Evolutionary conservation across 1,284 basidiomycete genomes (phyloP), one percentile per base, ranked within the genome.

Genomic region (Exobasidium cylindrosporum): DNA sequence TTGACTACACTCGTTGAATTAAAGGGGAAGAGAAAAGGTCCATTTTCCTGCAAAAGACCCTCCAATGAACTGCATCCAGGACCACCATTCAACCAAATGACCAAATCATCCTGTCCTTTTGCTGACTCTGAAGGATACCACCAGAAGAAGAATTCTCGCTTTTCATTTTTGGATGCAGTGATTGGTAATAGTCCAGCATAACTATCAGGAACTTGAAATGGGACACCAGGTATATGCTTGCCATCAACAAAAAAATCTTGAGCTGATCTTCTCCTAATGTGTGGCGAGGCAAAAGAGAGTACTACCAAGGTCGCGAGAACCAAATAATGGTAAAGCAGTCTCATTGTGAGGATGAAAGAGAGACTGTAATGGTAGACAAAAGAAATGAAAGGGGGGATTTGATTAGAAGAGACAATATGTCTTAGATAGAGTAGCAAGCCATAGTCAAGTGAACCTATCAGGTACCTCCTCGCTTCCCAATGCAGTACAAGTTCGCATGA

Each of bases 11-110:
- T 83, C 1, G 86, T 87, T 66, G 86, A 85, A 1, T 89, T 89
- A 52, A 71, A 82, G 4, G 84, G 81, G 89, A 89, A 89, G 30
- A 82, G 2, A 77, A 86, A 60, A 65, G 89, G 89, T 17, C 91
- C 91, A 70, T 90, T 90, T 79, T 92, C 91, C 77, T 91, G 88
- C 13, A 90, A 78, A 32, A 89, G 80, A 4, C 90, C 91, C 74
- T 90, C 87, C 0, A 92, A 81, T 1, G 88, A 88, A 7, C 87
- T 89, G 73, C 90, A 92, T 17, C 84, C 84, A 0, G 84, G 85
- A 1, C 76, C 76, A 85, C 89, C 89, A 55, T 76, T 77, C 45
- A 71, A 86, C 74, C 73, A 78, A 88, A 81, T 88, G 87, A 60
- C 89, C 85, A 90, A 74, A 71, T 90, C 88, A 68, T 90, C 87